phyloP scores from a whole-genome alignment of 345 rosid genomes.

The Erysimum cheiranthoides region DNA sequence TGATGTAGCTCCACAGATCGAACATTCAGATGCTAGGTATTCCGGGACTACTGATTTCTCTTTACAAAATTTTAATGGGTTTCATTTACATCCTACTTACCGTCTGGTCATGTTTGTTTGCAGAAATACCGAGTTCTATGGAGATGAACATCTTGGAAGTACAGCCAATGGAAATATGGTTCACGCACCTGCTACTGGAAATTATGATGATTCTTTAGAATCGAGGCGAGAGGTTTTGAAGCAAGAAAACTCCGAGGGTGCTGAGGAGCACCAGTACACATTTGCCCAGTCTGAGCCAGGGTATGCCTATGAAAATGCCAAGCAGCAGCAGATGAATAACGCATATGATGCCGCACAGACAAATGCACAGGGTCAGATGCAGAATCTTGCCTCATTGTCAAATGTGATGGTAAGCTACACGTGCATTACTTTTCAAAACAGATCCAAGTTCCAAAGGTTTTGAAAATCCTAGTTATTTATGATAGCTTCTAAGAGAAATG shows the following conservation, averaged over 20 bases:
- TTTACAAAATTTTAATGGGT: not conserved
- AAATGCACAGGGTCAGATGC: slow-evolving; percentile 67
- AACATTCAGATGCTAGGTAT: slow-evolving; percentile 73
- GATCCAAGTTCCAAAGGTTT: not conserved
- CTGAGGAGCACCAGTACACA: slow-evolving; percentile 70
- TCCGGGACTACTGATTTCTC: not conserved
- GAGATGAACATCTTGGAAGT: slow-evolving; percentile 71
- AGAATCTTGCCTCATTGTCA: slow-evolving; percentile 69
- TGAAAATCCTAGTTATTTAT: not conserved
- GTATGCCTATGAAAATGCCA: slow-evolving; percentile 62
- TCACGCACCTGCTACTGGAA: slow-evolving; percentile 56
- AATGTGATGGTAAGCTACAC: slow-evolving; percentile 71
- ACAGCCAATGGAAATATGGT: slow-evolving; percentile 61
- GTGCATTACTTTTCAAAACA: not conserved
- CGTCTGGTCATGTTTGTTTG: slow-evolving; percentile 33
- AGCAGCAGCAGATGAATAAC: slow-evolving; percentile 70
- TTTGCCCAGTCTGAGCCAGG: slow-evolving; percentile 72
- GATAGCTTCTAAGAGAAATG: not conserved
- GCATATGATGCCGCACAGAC: slow-evolving; percentile 63
- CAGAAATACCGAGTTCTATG: slow-evolving; percentile 79
- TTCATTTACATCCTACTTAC: slow-evolving; percentile 4
- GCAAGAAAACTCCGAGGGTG: slow-evolving; percentile 65
- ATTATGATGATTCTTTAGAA: slow-evolving; percentile 66
- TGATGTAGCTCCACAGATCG: slow-evolving; percentile 56
- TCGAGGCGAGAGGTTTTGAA: slow-evolving; percentile 68